A percentile compares a stretch with the other conserved stretches of the same genome.
phyloP scores from a whole-genome alignment of 2,329 filamentous ascomycete genomes.

The Westerdykella ornata region DNA sequence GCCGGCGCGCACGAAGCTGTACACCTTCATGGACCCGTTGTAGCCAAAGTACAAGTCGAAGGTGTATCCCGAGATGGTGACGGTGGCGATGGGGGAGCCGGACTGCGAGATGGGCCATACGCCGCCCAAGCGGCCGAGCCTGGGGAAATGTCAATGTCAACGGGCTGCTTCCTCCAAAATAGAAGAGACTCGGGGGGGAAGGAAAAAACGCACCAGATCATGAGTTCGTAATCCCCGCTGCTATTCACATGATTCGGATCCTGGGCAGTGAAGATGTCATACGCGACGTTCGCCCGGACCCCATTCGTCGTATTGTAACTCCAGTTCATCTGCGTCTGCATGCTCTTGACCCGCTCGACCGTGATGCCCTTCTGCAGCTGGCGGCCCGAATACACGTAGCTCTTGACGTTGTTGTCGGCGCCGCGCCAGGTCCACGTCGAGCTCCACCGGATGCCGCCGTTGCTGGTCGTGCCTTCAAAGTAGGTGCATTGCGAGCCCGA shows the following conservation, averaged over 20 bases:
- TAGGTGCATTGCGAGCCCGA: constrained; percentile 19
- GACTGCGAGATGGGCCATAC: constrained; percentile 52
- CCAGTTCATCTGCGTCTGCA: constrained; percentile 16
- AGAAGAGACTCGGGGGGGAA: neutral
- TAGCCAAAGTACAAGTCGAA: constrained; percentile 54
- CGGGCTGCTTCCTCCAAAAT: neutral
- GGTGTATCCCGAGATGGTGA: constrained; percentile 45
- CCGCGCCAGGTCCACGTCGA: constrained; percentile 16
- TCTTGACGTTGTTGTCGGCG: constrained; percentile 20
- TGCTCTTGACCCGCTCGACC: constrained; percentile 9
- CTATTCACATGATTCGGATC: constrained; percentile 18
- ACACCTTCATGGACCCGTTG: constrained; percentile 56
- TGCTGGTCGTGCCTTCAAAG: constrained; percentile 11
- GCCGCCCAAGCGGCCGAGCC: constrained; percentile 50
- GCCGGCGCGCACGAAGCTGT: constrained; percentile 48
- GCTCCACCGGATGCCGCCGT: constrained; percentile 13
- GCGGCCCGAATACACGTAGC: constrained; percentile 18
- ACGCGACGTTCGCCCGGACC: constrained; percentile 20
- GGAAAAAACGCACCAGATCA: constrained; percentile 16
- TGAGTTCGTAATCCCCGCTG: constrained; percentile 22
- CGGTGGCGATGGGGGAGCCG: constrained; percentile 46
- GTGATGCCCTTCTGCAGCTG: constrained; percentile 10
- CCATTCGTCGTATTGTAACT: constrained; percentile 13
- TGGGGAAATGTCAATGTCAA: neutral
- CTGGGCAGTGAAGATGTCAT: constrained; percentile 20